Base-by-base conservation (phyloP, 2,329 filamentous ascomycete species). In the Bretziella fagacearum region DNA sequence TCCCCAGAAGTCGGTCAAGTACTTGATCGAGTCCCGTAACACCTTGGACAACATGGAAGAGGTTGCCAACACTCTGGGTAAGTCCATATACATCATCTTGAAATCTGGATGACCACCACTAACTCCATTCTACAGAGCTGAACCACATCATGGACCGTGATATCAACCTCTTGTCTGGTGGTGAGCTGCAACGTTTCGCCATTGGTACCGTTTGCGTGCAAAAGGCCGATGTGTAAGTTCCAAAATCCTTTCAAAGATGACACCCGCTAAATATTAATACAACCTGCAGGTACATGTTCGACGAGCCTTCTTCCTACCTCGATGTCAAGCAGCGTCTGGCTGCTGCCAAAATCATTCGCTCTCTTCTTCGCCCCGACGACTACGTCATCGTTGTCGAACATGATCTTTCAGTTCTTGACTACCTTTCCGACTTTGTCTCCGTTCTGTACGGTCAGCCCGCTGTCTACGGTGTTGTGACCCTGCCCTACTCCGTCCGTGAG, bases 301-400 rank as follows among this genome's bases (percentile, higher is more conserved):
- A 98, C 64, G 91, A 98, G 69, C 93, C 93, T 15, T 96, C 89
- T 33, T 98, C 91, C 30, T 98, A 95, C 65, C 76, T 98, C 50
- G 93, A 98, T 81, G 91, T 98, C 61, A 96, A 96, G 74, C 91
- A 98, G 67, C 84, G 91, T 79, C 70, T 98, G 55, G 83, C 81
- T 55, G 91, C 93, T 53, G 89, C 85, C 56, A 77, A 81, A 56
- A 84, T 93, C 56, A 96, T 98, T 57, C 86, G 91, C 55, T 87
- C 84, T 53, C 77, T 98, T 43, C 75, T 95, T 47, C 76, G 84
- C 41, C 77, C 85, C 40, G 76, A 95, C 57, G 84, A 93, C 68
- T 98, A 96, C 61, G 84, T 98, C 58, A 96, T 98, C 57, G 89
- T 95, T 53, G 91, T 98, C 57, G 91, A 98, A 74, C 91, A 98